These are phyloP conservation scores for Pseudozyma sp. DNA, from an alignment of 1,284 basidiomycete species.

Conservation along the genomic window DNA sequence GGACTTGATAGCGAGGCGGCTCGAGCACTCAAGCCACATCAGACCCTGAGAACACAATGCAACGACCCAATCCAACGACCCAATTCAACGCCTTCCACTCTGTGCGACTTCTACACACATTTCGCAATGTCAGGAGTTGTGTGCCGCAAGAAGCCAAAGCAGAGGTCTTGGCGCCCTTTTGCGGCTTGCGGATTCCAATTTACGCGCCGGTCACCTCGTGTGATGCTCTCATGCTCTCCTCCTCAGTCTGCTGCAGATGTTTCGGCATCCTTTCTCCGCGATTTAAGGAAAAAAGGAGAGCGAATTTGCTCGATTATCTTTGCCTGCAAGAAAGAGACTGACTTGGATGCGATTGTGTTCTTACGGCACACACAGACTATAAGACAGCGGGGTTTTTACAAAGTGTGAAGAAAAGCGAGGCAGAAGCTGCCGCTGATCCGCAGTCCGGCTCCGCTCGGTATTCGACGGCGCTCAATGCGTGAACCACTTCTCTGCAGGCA, in stretches of 20 bases:
- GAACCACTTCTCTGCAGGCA: not conserved
- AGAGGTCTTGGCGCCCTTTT: too few relatives aligned
- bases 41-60: not conserved
- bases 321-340: too few relatives aligned
- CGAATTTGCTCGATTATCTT: not conserved
- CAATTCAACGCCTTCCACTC: not conserved
- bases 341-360: too few relatives aligned
- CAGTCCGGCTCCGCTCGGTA: constrained; percentile 1
- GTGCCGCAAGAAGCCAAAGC: too few relatives aligned
- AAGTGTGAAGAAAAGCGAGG: too few relatives aligned
- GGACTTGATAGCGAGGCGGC: constrained; percentile 8
- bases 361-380: too few relatives aligned
- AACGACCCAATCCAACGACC: constrained; percentile 1
- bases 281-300: not conserved
- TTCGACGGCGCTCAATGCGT: constrained; percentile 3
- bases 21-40: constrained; percentile 1
- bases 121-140: too few relatives aligned
- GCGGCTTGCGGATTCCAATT: too few relatives aligned
- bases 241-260: not conserved
- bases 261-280: constrained; percentile 16
- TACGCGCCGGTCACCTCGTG: too few relatives aligned
- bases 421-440: too few relatives aligned
- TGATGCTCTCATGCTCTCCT: too few relatives aligned
- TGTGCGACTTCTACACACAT: too few relatives aligned
- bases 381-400: not conserved